Conservation (phyloP, 2,329 filamentous ascomycete genomes). For the Trichoderma guizhouense region DNA sequence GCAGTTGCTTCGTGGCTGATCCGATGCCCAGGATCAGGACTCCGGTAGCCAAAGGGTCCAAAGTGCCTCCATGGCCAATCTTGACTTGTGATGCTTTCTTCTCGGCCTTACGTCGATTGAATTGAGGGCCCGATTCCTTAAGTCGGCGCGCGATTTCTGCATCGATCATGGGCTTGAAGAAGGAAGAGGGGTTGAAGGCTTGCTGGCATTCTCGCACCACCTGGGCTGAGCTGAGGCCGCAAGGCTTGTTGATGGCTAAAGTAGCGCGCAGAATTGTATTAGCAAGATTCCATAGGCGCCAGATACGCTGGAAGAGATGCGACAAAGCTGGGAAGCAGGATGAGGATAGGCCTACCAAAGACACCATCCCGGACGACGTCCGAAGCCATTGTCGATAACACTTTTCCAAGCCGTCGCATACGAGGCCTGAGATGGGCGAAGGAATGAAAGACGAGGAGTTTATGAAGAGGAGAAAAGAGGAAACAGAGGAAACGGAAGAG, state of each 20-base stretch:
- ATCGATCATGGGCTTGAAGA: constrained; percentile 76
- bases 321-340: background rate
- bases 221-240: constrained; percentile 82
- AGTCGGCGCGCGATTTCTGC: constrained; percentile 55
- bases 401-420: constrained; percentile 32
- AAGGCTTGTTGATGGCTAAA: constrained; percentile 87
- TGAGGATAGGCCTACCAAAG: constrained; percentile 45
- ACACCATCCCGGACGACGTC: constrained; percentile 54
- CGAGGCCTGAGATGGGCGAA: constrained; percentile 53
- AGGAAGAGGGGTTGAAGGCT: constrained; percentile 74
- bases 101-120: constrained; percentile 54
- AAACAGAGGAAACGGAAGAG: background rate
- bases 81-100: constrained; percentile 71
- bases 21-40: constrained; percentile 88
- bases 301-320: background rate
- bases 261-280: constrained; percentile 7
- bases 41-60: constrained; percentile 91
- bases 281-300: background rate
- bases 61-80: constrained; percentile 91
- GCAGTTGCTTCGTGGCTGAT: constrained; percentile 78
- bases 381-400: constrained; percentile 50
- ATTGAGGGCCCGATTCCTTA: constrained; percentile 56
- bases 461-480: background rate
- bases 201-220: constrained; percentile 84
- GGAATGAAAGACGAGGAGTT: constrained; percentile 48